Evolutionary conservation across 108 stramenopile genomes (phyloP), one percentile per base, ranked within the genome.

Genomic region (Nitzschia palea): DNA sequence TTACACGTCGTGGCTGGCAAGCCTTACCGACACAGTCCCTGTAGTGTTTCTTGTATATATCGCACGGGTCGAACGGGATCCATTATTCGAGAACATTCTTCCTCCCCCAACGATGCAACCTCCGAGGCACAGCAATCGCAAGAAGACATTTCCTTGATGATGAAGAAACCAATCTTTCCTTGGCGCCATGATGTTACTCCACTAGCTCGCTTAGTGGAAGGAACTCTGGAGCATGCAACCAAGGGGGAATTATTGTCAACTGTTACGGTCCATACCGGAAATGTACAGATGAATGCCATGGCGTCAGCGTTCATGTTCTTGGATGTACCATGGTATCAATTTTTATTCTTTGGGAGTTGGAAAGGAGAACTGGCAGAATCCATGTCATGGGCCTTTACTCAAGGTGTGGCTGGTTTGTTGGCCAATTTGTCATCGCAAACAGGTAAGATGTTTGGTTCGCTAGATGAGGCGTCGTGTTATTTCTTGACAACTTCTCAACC

Each of bases 281-380:
- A 66, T 51, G 40, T 52, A 3, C 58, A 37, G 5, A 48, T 67
- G 66, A 65, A 75, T 30, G 51, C 50, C 2, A 26, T 60, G 27
- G 65, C 74, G 18, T 60, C 66, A 0, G 47, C 58, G 5, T 67
- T 35, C n/a, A 61, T 75, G 48, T 75, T 75, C 35, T 27, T 75
- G 37, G 52, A 55, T 0, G 37, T 75, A 2, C 74, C 74, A 2
- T 35, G 43, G 0, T 75, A 48, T 44, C 58, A 75, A 12, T 59
- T 67, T 32, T 52, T 75, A 1, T 66, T 67, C 14, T 75, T 75
- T 35, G 33, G 56, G 0, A n/a, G 42, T 36, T 61, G 37, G 25
- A 65, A 75, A 30, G 42, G 27, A 34, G 74, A 75, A 14, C 36
- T 75, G 66, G 56, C 60, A 0, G 74, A 75, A 4, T 54, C 66